Percentiles rank a stretch among this genome's conserved stretches.
These are phyloP conservation scores for Tetrapisispora iriomotensis DNA, from an alignment of 805 yeast genomes.

Conservation along the genomic window DNA sequence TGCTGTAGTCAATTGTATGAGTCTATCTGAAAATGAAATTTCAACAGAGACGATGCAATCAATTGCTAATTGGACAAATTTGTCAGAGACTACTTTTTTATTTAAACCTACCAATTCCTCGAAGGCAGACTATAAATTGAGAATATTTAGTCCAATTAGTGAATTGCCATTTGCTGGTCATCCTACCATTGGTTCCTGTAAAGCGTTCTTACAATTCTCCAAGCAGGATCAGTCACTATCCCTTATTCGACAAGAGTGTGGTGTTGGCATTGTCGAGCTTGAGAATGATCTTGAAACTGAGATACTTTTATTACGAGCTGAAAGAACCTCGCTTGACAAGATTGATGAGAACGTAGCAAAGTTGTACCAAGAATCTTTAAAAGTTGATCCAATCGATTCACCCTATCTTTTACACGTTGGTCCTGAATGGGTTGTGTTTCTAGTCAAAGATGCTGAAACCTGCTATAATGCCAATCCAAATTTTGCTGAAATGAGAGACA, in stretches of 20 bases:
- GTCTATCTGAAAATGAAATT: conserved; percentile 17
- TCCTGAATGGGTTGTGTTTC: conserved; percentile 36
- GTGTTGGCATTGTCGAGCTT: conserved; percentile 35
- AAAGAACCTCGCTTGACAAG: conserved; percentile 8
- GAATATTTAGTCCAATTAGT: conserved; percentile 38
- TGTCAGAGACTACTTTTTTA: conserved; percentile 50
- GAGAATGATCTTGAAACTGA: conserved; percentile 13
- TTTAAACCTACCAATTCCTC: conserved; percentile 30
- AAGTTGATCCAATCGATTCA: conserved; percentile 7
- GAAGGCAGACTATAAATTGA: conserved; percentile 37
- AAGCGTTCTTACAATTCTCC: conserved; percentile 35
- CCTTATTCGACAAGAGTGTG: conserved; percentile 36
- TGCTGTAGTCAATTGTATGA: conserved; percentile 34
- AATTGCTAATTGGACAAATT: conserved; percentile 51
- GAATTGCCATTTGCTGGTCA: conserved; percentile 60
- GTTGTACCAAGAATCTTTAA: conserved; percentile 5
- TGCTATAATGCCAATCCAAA: conserved; percentile 31
- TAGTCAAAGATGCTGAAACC: conserved; percentile 25
- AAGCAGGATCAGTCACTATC: conserved; percentile 17
- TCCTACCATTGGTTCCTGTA: conserved; percentile 47
- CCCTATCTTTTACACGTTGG: conserved; percentile 35
- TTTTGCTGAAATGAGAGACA: conserved; percentile 13
- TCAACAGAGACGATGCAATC: conserved; percentile 34
- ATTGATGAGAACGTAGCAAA: conserved; percentile 7
- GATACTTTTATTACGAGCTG: conserved; percentile 25